Evolutionary conservation across 192 early-diverging fungal genomes (phyloP), one percentile per base, ranked within the genome.

Genomic region (Rhizoclosmatium globosum): DNA sequence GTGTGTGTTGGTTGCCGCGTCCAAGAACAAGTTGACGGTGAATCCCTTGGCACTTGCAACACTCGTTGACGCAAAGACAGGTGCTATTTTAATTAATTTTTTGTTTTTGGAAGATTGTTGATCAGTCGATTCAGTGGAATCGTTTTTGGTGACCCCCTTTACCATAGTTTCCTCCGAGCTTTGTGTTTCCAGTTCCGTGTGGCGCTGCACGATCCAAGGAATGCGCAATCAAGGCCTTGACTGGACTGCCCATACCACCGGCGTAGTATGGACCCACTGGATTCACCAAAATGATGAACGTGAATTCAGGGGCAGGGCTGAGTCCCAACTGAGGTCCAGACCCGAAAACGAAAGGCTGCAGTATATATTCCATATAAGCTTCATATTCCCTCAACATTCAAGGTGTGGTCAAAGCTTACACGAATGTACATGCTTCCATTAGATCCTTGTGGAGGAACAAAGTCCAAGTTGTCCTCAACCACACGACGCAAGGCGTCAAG

Each of bases 101-200:
- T 23, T 15, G 42, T 11, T 66, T 15, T 66, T 39, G 23, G 64
- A 66, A 57, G n/a, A 57, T 17, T 57, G 53, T n/a, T 57, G 1
- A n/a, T 57, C n/a, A 17, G 53, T 0, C 31, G 31, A 31, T 31
- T 31, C 31, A 31, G 11, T 57, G 53, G 11, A 41, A 43, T 66
- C 64, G 64, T 11, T 41, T 23, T 41, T 23, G 64, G 42, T 17
- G 1, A 31, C 31, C 31, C 31, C 4, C 4, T 41, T 21, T 57
- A 71, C 70, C 92, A 77, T 94, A 94, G 80, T 94, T 94, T 11
- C 93, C 93, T 41, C 91, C 92, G 43, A 92, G 74, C 79, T 94
- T 94, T 68, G 85, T 81, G 62, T 88, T 82, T 47, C 93, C 93
- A 15, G 79, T 85, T 17, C 88, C 88, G 70, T 82, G 64, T 15